A percentile compares a stretch with the other conserved stretches of the same genome.
Evolutionary conservation across 306 rosid species (phyloP).

Genomic region (Senna siamea): DNA sequence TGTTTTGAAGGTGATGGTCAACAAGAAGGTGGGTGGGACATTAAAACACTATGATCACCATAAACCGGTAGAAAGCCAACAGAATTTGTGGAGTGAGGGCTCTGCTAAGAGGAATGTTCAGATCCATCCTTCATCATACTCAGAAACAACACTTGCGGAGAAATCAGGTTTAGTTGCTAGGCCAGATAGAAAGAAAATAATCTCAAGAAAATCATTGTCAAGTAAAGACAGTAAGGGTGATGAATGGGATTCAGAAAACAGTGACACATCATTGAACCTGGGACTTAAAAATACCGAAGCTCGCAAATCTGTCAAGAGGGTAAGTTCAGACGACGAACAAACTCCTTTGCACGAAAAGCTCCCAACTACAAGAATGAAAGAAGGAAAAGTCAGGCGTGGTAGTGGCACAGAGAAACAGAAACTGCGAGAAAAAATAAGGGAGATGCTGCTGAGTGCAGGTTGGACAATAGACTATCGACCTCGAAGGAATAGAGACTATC

Average conservation of each 20-base stretch:
- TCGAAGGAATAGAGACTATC: slow-evolving; percentile 92
- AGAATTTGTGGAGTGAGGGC: slow-evolving; percentile 57
- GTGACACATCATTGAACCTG: slow-evolving; percentile 64
- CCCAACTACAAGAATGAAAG: slow-evolving; percentile 53
- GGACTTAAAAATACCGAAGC: slow-evolving; percentile 56
- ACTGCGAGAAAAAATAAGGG: slow-evolving; percentile 82
- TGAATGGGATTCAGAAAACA: slow-evolving; percentile 68
- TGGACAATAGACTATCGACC: slow-evolving; percentile 98
- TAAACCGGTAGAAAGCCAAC: slow-evolving; percentile 58
- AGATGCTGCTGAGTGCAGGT: slow-evolving; percentile 82
- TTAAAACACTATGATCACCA: slow-evolving; percentile 49
- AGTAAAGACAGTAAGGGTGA: slow-evolving; percentile 58
- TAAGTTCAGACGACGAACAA: slow-evolving; percentile 55
- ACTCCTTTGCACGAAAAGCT: slow-evolving; percentile 63
- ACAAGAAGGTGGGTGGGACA: slow-evolving; percentile 58
- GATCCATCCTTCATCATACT: slow-evolving; percentile 43
- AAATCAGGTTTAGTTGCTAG: slow-evolving; percentile 52
- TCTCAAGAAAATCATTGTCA: slow-evolving; percentile 54
- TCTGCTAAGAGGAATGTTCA: slow-evolving; percentile 52
- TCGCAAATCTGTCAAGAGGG: slow-evolving; percentile 53
- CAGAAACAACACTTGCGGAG: slow-evolving; percentile 53
- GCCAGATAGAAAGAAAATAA: slow-evolving; percentile 55
- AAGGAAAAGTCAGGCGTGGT: slow-evolving; percentile 82
- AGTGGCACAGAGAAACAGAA: slow-evolving; percentile 97
- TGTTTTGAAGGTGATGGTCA: slow-evolving; percentile 88